phyloP scores from a whole-genome alignment of 345 rosid genomes.

The Rhizophora mangle region DNA sequence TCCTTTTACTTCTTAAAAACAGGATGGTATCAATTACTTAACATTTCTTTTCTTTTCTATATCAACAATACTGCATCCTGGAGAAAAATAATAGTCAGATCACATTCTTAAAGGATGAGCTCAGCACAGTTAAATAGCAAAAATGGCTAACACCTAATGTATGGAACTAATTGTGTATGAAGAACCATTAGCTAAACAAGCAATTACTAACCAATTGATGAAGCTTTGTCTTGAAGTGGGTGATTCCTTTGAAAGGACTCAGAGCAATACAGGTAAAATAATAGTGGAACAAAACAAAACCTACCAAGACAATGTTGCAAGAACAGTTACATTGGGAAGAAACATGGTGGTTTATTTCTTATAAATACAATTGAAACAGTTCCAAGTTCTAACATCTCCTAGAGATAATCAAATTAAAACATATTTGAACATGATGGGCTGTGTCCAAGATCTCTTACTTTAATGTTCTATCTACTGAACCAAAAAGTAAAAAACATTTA shows the following conservation, averaged over 20 bases:
- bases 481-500: neutral
- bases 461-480: neutral
- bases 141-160: neutral
- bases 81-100: neutral
- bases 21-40: neutral
- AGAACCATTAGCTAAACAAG: constrained; percentile 5
- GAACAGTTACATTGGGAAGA: neutral
- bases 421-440: neutral
- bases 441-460: neutral
- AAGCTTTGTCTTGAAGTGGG: constrained; percentile 47
- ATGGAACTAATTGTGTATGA: neutral
- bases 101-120: no score
- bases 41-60: neutral
- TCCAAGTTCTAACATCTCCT: no score
- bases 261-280: constrained; percentile 44
- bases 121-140: no score
- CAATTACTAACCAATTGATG: constrained; percentile 67
- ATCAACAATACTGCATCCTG: neutral
- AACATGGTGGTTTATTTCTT: neutral
- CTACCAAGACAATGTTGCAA: constrained; percentile 41
- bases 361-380: no score
- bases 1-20: neutral
- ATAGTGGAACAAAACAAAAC: constrained; percentile 58
- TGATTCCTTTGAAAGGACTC: constrained; percentile 38
- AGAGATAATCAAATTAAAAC: neutral